Evolutionary conservation across 2,329 filamentous ascomycete species (phyloP), one percentile per base, ranked within the genome.

Genomic region (Fonsecaea nubica): DNA sequence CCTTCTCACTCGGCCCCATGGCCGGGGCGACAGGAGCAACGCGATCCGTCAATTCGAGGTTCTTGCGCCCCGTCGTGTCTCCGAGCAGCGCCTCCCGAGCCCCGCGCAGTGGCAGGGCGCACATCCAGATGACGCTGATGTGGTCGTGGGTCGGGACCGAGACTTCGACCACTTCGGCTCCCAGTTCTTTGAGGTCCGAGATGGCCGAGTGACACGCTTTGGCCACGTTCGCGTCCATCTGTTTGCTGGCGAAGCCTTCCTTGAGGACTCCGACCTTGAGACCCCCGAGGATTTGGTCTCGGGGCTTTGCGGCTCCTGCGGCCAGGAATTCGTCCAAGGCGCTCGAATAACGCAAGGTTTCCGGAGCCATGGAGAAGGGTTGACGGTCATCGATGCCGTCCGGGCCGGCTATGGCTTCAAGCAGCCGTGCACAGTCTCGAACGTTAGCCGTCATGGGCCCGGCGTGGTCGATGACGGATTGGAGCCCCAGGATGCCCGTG

Each of bases 401-500:
- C 15, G 77, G 77, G 0, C 82, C 82, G 0, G 81, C 79, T 9
- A 84, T 78, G 0, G 75, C 79, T 55, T 83, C 77, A 0, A 84
- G 76, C 12, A 79, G 74, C 0, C 73, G 68, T 1, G 82, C 81
- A 32, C 73, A 75, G 32, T 83, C 80, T 5, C 72, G 66, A 0
- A 82, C 76, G 1, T 75, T 79, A 1, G 74, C 70, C 0, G 80
- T 74, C 61, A 84, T 76, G 0, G 81, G 80, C 0, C 82, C 81
- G 0, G 74, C 76, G 68, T 85, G 82, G 66, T 86, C 84, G 36
- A 84, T 81, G 1, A 81, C 78, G 0, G 82, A 77, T 53, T 84
- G 79, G 1, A 81, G 79, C 32, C 77, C 79, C 0, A 77, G 78
- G 55, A 82, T 78, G 0, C 81, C 83, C 0, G 82, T 85, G 60